Conservation (phyloP, 495 filamentous ascomycete genomes). For the Talaromyces ruber region DNA sequence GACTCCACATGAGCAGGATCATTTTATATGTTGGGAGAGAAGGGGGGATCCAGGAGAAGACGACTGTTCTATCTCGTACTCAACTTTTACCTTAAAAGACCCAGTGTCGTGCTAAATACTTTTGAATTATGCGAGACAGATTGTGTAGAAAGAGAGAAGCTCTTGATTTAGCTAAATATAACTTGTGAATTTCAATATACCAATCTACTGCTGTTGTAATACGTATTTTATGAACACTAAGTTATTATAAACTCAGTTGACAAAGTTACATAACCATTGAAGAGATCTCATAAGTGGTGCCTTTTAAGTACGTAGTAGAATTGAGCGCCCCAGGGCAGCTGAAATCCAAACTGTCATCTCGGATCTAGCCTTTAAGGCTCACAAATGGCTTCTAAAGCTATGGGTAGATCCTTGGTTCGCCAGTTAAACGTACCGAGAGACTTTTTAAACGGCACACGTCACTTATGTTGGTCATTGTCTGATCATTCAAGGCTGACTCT, state of each 20-base stretch:
- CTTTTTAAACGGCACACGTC: not conserved
- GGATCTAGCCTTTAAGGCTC: not conserved
- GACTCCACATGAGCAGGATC: slow-evolving; percentile 56
- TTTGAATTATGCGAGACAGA: not conserved
- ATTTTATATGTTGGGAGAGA: not conserved
- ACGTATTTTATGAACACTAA: not conserved
- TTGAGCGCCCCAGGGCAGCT: not conserved
- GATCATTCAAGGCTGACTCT: not conserved
- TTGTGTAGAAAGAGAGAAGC: not conserved
- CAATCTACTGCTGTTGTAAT: not conserved
- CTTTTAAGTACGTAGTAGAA: not conserved
- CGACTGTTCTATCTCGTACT: not conserved
- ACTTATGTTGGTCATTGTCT: not conserved
- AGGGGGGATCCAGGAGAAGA: not conserved
- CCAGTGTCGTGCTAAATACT: not conserved
- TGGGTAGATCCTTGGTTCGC: not conserved
- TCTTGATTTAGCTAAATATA: not conserved
- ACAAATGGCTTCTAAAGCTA: not conserved
- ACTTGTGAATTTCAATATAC: not conserved
- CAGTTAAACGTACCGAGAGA: not conserved
- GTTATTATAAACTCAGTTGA: not conserved
- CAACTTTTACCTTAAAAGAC: not conserved
- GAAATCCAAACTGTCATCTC: not conserved
- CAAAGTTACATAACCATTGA: not conserved
- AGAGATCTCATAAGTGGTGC: not conserved